phyloP scores from a whole-genome alignment of 2,329 filamentous ascomycete genomes.

The Trichoderma guizhouense region DNA sequence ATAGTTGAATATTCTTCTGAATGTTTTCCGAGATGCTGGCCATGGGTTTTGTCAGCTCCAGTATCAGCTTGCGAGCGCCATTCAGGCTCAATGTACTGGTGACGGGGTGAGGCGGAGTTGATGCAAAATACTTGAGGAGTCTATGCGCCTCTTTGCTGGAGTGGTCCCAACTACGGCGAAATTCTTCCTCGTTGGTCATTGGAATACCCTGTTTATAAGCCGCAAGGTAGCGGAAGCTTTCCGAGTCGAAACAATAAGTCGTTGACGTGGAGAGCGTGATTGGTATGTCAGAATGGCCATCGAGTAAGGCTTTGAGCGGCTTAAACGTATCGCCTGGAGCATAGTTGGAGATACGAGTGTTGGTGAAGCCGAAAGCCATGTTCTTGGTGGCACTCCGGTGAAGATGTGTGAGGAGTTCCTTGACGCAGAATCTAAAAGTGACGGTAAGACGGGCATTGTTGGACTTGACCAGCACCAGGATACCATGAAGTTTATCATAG shows the following conservation, averaged over 20 bases:
- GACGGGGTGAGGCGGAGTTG: conserved; percentile 20
- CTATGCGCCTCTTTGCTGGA: conserved; percentile 19
- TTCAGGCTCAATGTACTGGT: conserved; percentile 24
- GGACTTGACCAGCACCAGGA: conserved; percentile 14
- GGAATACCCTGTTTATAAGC: background rate
- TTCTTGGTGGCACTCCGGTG: conserved; percentile 1
- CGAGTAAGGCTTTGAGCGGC: conserved; percentile 7
- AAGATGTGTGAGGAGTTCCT: conserved; percentile 12
- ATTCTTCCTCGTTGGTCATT: background rate
- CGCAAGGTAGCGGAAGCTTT: conserved; percentile 15
- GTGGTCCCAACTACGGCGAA: conserved; percentile 21
- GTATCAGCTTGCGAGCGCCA: conserved; percentile 11
- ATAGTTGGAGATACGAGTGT: conserved; percentile 15
- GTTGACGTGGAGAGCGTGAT: conserved; percentile 5
- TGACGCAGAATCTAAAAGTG: conserved; percentile 3
- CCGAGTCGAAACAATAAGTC: conserved; percentile 14
- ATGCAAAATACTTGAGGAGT: conserved; percentile 13
- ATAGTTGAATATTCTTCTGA: conserved; percentile 15
- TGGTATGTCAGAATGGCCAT: background rate
- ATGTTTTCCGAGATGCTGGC: conserved; percentile 19
- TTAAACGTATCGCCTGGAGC: conserved; percentile 4
- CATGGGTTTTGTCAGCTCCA: conserved; percentile 21
- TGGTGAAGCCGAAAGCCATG: conserved; percentile 17
- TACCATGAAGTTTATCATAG: conserved; percentile 4
- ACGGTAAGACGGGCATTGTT: conserved; percentile 10